Base-by-base conservation (phyloP, 345 rosid species). In the Gossypium longicalyx region DNA sequence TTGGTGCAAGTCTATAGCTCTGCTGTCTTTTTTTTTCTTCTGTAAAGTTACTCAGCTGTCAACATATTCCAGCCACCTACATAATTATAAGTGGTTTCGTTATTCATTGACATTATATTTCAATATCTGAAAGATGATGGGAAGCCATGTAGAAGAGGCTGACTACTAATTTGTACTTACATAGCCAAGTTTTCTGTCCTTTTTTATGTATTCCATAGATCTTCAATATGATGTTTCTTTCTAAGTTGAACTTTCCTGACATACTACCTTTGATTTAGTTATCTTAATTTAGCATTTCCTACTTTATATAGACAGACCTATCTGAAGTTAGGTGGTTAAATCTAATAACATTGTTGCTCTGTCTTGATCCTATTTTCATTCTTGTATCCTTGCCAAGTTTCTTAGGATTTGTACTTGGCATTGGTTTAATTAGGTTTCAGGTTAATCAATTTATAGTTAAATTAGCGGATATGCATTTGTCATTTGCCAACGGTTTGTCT, bases 121-220 rank as follows among this genome's bases (percentile, higher is more conserved):
- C 66, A 70, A 75, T 59, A 61, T 71, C 51, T 66, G 77, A 77
- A 78, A 81, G 74, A 81, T 45, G 62, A 71, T 41, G 78, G 57
- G 68, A 83, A 48, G 77, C 80, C 66, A 61, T 78, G 66, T 78
- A 77, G 70, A 10, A 62, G 83, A 74, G 75, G 79, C 76, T 56
- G 80, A 45, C 86, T 44, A 20, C 84, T 72, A 77, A 78, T 62
- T 70, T 29, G 59, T 69, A 70, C 78, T 41, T 78, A 25, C n/a
- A 72, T 85, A 87, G 86, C 88, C 90, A 87, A 82, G 90, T 85
- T 80, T 76, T 82, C 86, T 85, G 77, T 75, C 78, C 78, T 82
- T 71, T 84, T 77, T 64, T 73, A 54, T 74, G 75, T 77, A 76
- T 71, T 76, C 72, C 74, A 23, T 75, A 70, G 84, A 85, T 82